Conservation (phyloP, 2,329 filamentous ascomycete species). For the Aspergillus caelatus region DNA sequence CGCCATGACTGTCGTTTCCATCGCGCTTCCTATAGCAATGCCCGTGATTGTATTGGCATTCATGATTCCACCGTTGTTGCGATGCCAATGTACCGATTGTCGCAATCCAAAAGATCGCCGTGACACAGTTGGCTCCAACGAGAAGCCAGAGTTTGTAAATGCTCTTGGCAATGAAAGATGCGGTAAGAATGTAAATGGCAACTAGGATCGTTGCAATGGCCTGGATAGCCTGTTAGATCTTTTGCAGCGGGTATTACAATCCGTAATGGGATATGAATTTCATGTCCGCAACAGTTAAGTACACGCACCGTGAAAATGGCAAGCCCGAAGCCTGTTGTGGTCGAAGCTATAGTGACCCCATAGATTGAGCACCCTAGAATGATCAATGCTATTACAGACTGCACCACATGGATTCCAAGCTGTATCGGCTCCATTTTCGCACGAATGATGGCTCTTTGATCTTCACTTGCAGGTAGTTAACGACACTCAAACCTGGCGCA, state of each 20-base stretch:
- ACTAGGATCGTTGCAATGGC: conserved; percentile 7
- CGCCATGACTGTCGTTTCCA: neutral
- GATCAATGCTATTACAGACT: neutral
- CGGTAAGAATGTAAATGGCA: conserved; percentile 3
- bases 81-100: neutral
- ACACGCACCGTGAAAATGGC: neutral
- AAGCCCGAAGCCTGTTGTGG: neutral
- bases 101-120: neutral
- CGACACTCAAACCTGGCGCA: neutral
- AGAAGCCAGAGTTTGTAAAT: neutral
- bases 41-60: neutral
- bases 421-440: neutral
- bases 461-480: neutral
- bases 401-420: neutral
- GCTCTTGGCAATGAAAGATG: conserved; percentile 4
- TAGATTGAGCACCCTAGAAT: neutral
- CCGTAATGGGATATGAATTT: too few species aligned
- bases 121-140: neutral
- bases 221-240: neutral
- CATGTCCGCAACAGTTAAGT: neutral
- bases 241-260: neutral
- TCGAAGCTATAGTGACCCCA: neutral
- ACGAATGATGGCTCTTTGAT: neutral
- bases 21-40: conserved; percentile 6
- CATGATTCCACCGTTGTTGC: neutral